Percentiles rank a stretch among this genome's conserved stretches.
These are phyloP conservation scores for Liriodendron chinense DNA, from an alignment of 164 flowering plant species.

Conservation along the genomic window DNA sequence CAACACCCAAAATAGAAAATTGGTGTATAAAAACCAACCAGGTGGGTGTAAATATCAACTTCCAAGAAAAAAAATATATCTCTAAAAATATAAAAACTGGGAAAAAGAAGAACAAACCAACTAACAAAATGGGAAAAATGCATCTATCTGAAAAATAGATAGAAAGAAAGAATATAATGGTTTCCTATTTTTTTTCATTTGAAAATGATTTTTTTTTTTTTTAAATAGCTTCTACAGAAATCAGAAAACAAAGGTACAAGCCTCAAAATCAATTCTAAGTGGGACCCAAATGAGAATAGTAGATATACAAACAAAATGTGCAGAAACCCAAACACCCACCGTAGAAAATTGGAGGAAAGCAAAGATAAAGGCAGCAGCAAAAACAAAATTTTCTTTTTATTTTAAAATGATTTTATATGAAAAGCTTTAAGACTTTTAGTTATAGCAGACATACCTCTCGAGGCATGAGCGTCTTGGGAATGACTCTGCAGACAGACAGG, in stretches of 20 bases:
- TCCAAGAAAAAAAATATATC: not conserved
- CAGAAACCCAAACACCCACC: not conserved
- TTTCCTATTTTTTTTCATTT: not conserved
- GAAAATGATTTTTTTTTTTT: not conserved
- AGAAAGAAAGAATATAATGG: not conserved
- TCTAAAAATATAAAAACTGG: not conserved
- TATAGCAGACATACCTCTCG: conserved; percentile 75
- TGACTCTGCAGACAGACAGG: conserved; percentile 67
- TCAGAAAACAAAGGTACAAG: conserved; percentile 29
- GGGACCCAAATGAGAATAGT: not conserved
- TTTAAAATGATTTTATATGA: conserved; percentile 5
- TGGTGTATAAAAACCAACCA: too few relatives aligned
- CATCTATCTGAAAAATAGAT: not conserved
- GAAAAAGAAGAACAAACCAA: not conserved
- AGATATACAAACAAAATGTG: not conserved
- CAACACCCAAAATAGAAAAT: too few relatives aligned
- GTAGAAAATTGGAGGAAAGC: not conserved
- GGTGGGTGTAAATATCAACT: not conserved
- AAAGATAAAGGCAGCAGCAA: not conserved
- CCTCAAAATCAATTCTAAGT: conserved; percentile 23
- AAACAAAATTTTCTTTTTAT: not conserved
- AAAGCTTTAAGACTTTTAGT: conserved; percentile 35
- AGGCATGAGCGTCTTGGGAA: conserved; percentile 97
- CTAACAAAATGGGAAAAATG: not conserved
- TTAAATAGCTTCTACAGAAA: not conserved